Evolutionary conservation across 495 filamentous ascomycete genomes (phyloP), one percentile per base, ranked within the genome.

Genomic region (Zalerion maritima): DNA sequence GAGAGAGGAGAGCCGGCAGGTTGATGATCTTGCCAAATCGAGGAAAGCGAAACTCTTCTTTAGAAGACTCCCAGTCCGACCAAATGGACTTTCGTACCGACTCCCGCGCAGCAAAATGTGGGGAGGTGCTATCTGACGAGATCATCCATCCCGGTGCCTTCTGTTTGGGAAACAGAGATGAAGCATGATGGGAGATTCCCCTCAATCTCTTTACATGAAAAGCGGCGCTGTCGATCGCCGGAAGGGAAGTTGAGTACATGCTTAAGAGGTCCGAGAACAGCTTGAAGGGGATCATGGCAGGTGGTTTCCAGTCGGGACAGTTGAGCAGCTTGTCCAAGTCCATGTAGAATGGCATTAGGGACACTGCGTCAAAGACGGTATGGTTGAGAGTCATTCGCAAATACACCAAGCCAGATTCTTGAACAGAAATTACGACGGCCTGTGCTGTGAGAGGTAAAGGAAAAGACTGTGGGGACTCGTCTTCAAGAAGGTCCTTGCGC

Each of bases 261-360:
- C 35, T 24, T 3, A 38, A 32, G 5, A 40, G 31, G 16, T 49
- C 40, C 15, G 44, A 35, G 28, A 47, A 46, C n/a, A 40, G 36
- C 21, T 40, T 41, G 31, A 34, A 43, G 0, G 43, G 29, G 5
- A 32, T 36, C 18, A 25, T n/a, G 1, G 8, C 7, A 3, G 25
- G 21, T 3, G 30, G 15, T 2, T 21, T 15, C 8, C 18, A 24
- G 14, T 17, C 20, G 5, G 37, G 29, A 14, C 31, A 18, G 15
- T 30, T 12, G n/a, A 54, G 18, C 1, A 35, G 27, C 0, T 31
- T 25, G 13, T 36, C 33, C 2, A 43, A 18, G 13, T 43, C 41
- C 8, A 30, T 17, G 21, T 43, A 37, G 26, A 29, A 43, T 7
- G 41, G 21, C 17, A 34, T 11, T 6, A 43, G 19, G 18, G 32